Base-by-base conservation (phyloP, 352 stramenopile genomes). In the Pythium aphanidermatum region DNA sequence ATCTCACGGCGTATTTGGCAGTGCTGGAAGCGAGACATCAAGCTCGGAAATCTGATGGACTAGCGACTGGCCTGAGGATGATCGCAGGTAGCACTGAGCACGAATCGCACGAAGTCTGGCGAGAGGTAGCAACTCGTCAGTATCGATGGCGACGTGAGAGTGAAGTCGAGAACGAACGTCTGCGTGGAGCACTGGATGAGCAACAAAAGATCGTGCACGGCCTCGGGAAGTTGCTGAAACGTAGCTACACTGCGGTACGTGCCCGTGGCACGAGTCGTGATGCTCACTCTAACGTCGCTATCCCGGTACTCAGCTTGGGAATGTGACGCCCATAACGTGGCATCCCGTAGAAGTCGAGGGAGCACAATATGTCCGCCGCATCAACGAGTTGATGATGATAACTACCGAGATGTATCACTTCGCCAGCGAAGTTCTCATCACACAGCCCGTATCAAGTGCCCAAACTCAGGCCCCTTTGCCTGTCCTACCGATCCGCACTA, bases 141-240 rank as follows among this genome's bases (percentile, higher is more conserved):
- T 45, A 45, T 14, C 34, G 35, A 25, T 38, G 45, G 35, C 45
- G 32, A 21, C 24, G 44, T 25, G 33, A 53, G 21, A 53, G 46
- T 31, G 46, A 53, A 20, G 13, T 46, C 2, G 14, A 8, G 5
- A 53, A 53, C 20, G 34, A 34, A 4, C 27, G 27, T 5, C 35
- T 53, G 2, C 46, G 46, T 16, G 9, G 12, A 13, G 26, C 17
- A 5, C 10, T 35, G 12, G 17, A 29, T 1, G 35, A 53, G 19
- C 46, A 53, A 19, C 10, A 13, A 5, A 44, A 46, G 21, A 39
- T 44, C 16, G 19, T 46, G 10, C 32, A 46, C 8, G 25, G 46
- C 13, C 35, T 53, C 2, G 17, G 46, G 27, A 11, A 20, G 13
- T 28, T 53, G 2, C 11, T 45, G 2, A 34, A 21, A 16, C 46